Evolutionary conservation across 2,329 filamentous ascomycete genomes (phyloP).

Genomic region (Cordyceps cicadae): DNA sequence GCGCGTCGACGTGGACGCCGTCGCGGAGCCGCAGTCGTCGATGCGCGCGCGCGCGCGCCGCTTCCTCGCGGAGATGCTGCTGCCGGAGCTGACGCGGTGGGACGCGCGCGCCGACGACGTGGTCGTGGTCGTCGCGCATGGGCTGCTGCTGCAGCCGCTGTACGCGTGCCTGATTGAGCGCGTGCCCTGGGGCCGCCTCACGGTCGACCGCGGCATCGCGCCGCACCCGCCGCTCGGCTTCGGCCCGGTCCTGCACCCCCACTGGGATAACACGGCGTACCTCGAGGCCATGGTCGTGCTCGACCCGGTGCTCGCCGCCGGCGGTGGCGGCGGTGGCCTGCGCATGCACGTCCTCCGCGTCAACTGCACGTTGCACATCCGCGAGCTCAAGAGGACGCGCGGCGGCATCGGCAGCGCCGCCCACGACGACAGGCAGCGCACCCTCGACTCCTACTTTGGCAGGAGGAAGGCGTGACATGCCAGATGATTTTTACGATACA

Average conservation of each 20-base stretch:
- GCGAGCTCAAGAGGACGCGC: constrained; percentile 66
- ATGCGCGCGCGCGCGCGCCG: constrained; percentile 55
- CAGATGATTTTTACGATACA: constrained; percentile 9
- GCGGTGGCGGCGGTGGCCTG: too few relatives aligned
- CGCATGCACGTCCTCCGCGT: constrained; percentile 45
- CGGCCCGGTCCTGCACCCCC: constrained; percentile 19
- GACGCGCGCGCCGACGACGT: constrained; percentile 23
- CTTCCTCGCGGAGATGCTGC: constrained; percentile 59
- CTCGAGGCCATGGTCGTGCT: constrained; percentile 25
- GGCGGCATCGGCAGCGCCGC: constrained; percentile 74
- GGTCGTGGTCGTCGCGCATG: constrained; percentile 73
- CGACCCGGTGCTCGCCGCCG: neutral
- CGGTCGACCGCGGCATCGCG: neutral
- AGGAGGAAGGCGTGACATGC: constrained; percentile 18
- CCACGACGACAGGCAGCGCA: constrained; percentile 68
- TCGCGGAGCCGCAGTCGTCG: constrained; percentile 59
- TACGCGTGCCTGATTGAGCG: constrained; percentile 44
- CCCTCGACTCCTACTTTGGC: constrained; percentile 65
- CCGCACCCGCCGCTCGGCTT: neutral
- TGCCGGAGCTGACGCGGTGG: constrained; percentile 24
- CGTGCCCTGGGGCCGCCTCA: constrained; percentile 31
- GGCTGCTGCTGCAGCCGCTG: constrained; percentile 66
- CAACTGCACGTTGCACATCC: constrained; percentile 65
- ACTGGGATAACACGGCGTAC: constrained; percentile 49
- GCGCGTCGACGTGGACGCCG: constrained; percentile 27